Evolutionary conservation across 2,329 filamentous ascomycete genomes (phyloP), one percentile per base, ranked within the genome.

Genomic region (Fusarium sulawesiense): DNA sequence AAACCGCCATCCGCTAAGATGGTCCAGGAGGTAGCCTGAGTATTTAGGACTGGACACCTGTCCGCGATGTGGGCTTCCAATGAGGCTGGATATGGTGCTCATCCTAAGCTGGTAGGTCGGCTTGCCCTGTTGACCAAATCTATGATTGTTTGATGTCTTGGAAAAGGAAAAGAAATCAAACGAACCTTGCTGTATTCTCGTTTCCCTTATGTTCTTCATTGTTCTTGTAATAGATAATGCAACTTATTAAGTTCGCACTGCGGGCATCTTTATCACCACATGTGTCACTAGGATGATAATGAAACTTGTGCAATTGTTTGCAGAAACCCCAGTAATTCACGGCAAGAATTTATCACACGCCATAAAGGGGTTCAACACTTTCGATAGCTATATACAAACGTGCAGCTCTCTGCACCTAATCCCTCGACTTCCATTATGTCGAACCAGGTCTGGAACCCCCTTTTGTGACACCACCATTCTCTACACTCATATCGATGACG

Each of bases 11-110:
- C 77, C 20, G 79, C 81, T 13, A 87, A 85, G 78, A 84, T 88
- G 83, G 84, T 88, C 11, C 81, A 88, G 71, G 86, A 89, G 76
- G 85, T 88, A 55, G 79, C 79, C 23, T 87, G 68, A 53, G 47
- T 25, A 21, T 41, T 13, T 20, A 29, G 13, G 48, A 30, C 30
- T 18, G 14, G 42, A 13, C 18, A 37, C 18, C 34, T 37, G 27
- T 16, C 23, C 20, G 16, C 45, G 29, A 53, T 40, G 23, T 12
- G 9, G 18, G 12, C 41, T 42, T 53, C 20, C 23, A 41, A 41
- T 51, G 18, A 20, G 37, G 23, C 23, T 18, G 20, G 30, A 20
- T n/a, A 48, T 41, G 18, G 12, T 6, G 23, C 29, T 21, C 21
- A 40, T 13, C 12, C 27, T 20, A 37, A 18, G 10, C 16, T 6